These are phyloP conservation scores for Ephemerocybe angulata DNA, from an alignment of 768 basidiomycete species.

Conservation along the genomic window DNA sequence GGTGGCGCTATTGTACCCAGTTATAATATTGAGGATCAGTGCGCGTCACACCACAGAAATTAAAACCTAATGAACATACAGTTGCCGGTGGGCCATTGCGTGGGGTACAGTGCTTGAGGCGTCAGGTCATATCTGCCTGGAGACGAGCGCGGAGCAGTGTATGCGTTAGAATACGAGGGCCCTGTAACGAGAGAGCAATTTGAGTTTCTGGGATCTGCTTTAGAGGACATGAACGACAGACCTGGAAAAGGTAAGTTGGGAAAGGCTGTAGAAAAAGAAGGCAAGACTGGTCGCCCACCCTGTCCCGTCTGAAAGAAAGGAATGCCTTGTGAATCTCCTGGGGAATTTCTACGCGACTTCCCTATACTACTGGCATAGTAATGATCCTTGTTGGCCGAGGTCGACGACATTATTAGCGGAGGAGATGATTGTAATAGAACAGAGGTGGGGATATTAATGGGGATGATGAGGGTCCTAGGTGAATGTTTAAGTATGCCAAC, in stretches of 20 bases:
- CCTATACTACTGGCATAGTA: constrained; percentile 61
- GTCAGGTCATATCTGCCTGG: constrained; percentile 58
- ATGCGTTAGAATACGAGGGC: constrained; percentile 55
- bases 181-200: constrained; percentile 53
- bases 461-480: constrained; percentile 11
- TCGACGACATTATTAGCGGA: constrained; percentile 57
- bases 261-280: constrained; percentile 81
- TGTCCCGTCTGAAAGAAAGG: constrained; percentile 67
- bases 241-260: constrained; percentile 89
- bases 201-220: constrained; percentile 49
- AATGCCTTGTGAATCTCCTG: constrained; percentile 59
- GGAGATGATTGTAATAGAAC: constrained; percentile 53
- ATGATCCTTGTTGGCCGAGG: constrained; percentile 61
- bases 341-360: constrained; percentile 67
- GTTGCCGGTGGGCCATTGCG: constrained; percentile 38
- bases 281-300: constrained; percentile 87
- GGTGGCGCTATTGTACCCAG: constrained; percentile 38
- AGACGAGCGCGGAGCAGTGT: constrained; percentile 62
- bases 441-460: constrained; percentile 46
- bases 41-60: constrained; percentile 17
- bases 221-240: constrained; percentile 64
- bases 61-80: constrained; percentile 31
- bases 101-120: constrained; percentile 41
- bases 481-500: constrained; percentile 8
- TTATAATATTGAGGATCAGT: constrained; percentile 36